Evolutionary conservation across 495 filamentous ascomycete genomes (phyloP).

Genomic region (Cercophora samala): DNA sequence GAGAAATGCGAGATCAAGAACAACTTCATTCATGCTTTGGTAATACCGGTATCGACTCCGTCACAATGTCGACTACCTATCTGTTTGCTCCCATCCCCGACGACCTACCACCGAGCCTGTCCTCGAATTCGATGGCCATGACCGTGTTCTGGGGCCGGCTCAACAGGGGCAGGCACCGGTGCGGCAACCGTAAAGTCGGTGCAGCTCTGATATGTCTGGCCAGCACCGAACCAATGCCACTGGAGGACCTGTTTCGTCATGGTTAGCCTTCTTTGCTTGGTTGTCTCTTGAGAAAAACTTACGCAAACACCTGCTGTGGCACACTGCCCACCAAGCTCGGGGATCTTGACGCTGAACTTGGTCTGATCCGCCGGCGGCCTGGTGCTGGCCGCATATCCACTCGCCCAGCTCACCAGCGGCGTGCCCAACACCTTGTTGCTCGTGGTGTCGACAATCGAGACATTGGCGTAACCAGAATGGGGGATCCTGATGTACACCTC

Average conservation of each 20-base stretch:
- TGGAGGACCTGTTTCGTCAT: slow-evolving; percentile 52
- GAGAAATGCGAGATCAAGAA: too few species aligned
- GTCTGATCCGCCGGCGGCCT: slow-evolving; percentile 57
- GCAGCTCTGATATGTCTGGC: slow-evolving; percentile 73
- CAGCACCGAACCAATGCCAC: slow-evolving; percentile 63
- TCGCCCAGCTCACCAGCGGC: slow-evolving; percentile 55
- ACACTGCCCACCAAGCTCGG: slow-evolving; percentile 54
- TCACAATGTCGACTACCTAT: neutral
- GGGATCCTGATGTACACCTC: slow-evolving; percentile 60
- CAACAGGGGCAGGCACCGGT: neutral
- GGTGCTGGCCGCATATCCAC: slow-evolving; percentile 48
- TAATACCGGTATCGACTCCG: too few species aligned
- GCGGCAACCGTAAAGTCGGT: slow-evolving; percentile 60
- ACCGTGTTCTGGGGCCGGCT: neutral
- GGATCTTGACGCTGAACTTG: slow-evolving; percentile 64
- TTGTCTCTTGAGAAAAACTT: slow-evolving; percentile 21
- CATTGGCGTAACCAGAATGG: slow-evolving; percentile 64
- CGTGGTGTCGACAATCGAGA: slow-evolving; percentile 63
- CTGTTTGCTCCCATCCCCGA: neutral
- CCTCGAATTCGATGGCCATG: slow-evolving; percentile 12
- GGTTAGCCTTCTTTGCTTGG: neutral
- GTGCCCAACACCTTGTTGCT: slow-evolving; percentile 55
- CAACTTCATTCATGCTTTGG: too few species aligned
- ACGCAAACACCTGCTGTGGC: slow-evolving; percentile 57
- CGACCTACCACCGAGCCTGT: neutral